Evolutionary conservation across 495 filamentous ascomycete genomes (phyloP), one percentile per base, ranked within the genome.

Genomic region (Massariosphaeria phaeospora): DNA sequence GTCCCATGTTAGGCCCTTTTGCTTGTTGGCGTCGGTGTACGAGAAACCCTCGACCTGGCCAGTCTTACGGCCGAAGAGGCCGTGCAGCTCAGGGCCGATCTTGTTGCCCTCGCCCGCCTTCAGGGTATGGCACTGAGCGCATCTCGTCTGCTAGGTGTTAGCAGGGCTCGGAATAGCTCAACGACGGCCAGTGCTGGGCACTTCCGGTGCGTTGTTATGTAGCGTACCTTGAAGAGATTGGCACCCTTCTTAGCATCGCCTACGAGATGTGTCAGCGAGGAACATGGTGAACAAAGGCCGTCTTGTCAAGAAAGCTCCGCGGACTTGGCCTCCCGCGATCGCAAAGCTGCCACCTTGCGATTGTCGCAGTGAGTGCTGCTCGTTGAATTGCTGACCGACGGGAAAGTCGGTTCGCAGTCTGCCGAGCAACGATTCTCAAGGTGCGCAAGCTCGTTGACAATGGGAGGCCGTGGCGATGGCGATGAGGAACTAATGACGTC

Each of bases 11-110:
- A 99, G 81, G 70, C 80, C 89, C 79, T 95, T 95, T 68, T 86
- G 76, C 86, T 96, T 96, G 85, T 99, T 99, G 78, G 93, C 94
- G 69, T 99, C 93, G 74, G 91, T 96, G 83, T 97, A 99, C 66
- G 88, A 78, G 83, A 86, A 99, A 53, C 93, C 94, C 46, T 90
- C 88, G 58, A 90, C 84, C 64, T 82, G 77, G 64, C 93, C 93
- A 49, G 88, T 87, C 81, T 96, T 86, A 68, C 93, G 93, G 70
- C 93, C 93, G 73, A 96, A 97, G 42, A 99, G 86, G 73, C 93
- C 93, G 84, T 91, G 84, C 50, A 99, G 83, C 71, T 90, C 91
- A 64, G 93, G 93, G 72, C 93, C 93, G 74, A 96, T 84, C 82
- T 97, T 97, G 88, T 96, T 91, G 74, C 84, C 77, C 74, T 91